phyloP scores from a whole-genome alignment of 306 rosid species.

The Fagus crenata region DNA sequence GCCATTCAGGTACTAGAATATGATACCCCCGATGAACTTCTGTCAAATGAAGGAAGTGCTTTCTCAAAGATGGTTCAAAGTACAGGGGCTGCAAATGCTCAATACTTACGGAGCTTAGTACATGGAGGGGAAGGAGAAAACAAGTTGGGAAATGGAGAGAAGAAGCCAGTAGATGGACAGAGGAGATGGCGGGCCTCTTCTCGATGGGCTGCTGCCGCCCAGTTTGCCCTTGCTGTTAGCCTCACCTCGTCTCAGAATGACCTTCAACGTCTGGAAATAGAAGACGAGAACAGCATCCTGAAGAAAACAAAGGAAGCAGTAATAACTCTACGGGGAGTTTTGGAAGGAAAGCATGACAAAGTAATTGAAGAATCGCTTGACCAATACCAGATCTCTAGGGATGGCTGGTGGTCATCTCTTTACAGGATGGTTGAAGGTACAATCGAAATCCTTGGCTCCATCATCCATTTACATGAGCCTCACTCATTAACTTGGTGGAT shows the following conservation, averaged over 20 bases:
- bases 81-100: constrained; percentile 83
- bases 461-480: constrained; percentile 4
- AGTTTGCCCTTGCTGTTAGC: constrained; percentile 64
- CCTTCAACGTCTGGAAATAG: constrained; percentile 48
- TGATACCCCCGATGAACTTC: constrained; percentile 55
- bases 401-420: constrained; percentile 79
- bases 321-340: constrained; percentile 60
- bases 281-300: constrained; percentile 41
- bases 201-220: constrained; percentile 67
- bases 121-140: constrained; percentile 34
- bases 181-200: constrained; percentile 45
- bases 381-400: constrained; percentile 51
- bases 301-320: constrained; percentile 65
- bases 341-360: constrained; percentile 77
- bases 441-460: constrained; percentile 15
- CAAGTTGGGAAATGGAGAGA: constrained; percentile 21
- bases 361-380: constrained; percentile 52
- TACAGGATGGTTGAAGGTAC: constrained; percentile 91
- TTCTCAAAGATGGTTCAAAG: constrained; percentile 82
- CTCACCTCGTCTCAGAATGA: constrained; percentile 63
- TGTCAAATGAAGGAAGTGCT: constrained; percentile 56
- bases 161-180: constrained; percentile 26
- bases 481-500: background rate
- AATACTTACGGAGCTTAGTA: constrained; percentile 59
- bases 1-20: constrained; percentile 65